Percentiles rank a stretch among this genome's conserved stretches.
These are phyloP conservation scores for Globisporangium cystogenes DNA, from an alignment of 352 stramenopile species.

Conservation along the genomic window DNA sequence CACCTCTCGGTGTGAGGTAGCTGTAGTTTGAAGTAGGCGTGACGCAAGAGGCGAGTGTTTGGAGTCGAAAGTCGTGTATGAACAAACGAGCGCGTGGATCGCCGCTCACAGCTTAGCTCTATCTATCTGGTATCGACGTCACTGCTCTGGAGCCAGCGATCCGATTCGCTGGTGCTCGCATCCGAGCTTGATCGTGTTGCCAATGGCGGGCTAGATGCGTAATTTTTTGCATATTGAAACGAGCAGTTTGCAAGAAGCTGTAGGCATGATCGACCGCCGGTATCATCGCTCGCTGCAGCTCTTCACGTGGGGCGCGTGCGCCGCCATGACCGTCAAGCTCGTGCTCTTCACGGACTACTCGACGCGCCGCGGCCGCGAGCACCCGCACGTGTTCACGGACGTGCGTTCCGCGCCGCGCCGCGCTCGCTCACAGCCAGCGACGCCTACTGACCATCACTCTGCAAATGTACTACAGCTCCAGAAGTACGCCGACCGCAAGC, in stretches of 20 bases:
- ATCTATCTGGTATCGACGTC: no score
- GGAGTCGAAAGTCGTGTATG: background rate
- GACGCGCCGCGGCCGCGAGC: slow-evolving; percentile 35
- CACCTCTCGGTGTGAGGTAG: background rate
- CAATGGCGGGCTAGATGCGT: no score
- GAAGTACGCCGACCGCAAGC: slow-evolving; percentile 69
- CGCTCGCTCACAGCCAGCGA: background rate
- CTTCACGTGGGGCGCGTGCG: slow-evolving; percentile 75
- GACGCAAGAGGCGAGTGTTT: background rate
- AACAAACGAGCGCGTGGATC: background rate
- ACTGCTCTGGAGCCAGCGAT: no score
- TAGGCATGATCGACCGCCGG: slow-evolving; percentile 75
- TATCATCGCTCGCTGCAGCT: slow-evolving; percentile 82
- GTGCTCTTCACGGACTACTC: slow-evolving; percentile 85
- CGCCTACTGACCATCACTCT: slow-evolving; percentile 1
- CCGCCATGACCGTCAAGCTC: slow-evolving; percentile 76
- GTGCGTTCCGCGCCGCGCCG: slow-evolving; percentile 20
- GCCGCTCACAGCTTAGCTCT: no score
- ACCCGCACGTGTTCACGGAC: slow-evolving; percentile 74
- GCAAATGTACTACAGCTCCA: slow-evolving; percentile 41
- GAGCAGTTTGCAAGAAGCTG: no score
- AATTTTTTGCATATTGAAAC: no score
- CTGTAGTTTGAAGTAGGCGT: background rate
- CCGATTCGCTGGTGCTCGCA: no score
- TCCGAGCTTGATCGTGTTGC: no score